Conservation (phyloP, 441 rosid genomes). For the Adansonia rubrostipa region DNA sequence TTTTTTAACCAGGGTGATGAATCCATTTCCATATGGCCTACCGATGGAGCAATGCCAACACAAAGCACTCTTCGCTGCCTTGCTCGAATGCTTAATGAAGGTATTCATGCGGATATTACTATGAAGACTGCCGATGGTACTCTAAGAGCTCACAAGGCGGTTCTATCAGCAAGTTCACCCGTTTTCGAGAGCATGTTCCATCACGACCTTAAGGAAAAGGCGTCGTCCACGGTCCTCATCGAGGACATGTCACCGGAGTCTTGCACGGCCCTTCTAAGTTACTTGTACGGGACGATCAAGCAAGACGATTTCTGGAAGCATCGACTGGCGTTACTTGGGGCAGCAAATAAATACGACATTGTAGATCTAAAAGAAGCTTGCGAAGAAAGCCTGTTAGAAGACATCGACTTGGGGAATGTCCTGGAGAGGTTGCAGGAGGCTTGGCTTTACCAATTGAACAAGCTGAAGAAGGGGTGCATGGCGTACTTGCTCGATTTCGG, state of each 20-base stretch:
- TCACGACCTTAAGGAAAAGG: slow-evolving; percentile 85
- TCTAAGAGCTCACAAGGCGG: slow-evolving; percentile 56
- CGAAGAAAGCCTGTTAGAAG: slow-evolving; percentile 86
- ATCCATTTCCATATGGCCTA: slow-evolving; percentile 69
- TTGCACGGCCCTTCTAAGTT: slow-evolving; percentile 72
- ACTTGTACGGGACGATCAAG: slow-evolving; percentile 77
- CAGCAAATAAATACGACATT: slow-evolving; percentile 85
- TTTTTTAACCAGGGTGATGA: slow-evolving; percentile 59
- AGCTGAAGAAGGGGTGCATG: slow-evolving; percentile 84
- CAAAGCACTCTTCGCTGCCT: slow-evolving; percentile 50
- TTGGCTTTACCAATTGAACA: slow-evolving; percentile 84
- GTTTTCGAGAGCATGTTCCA: slow-evolving; percentile 88
- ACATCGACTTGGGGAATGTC: slow-evolving; percentile 74
- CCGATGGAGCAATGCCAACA: slow-evolving; percentile 61
- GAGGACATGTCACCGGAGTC: slow-evolving; percentile 82
- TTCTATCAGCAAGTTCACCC: slow-evolving; percentile 82
- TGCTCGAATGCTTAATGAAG: background rate
- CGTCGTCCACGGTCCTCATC: slow-evolving; percentile 74
- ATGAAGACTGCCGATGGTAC: too few species aligned
- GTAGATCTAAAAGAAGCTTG: slow-evolving; percentile 71
- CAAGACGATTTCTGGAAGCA: slow-evolving; percentile 90
- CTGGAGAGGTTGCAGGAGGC: slow-evolving; percentile 90
- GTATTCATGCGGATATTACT: background rate
- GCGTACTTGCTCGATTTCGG: slow-evolving; percentile 82
- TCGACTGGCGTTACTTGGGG: slow-evolving; percentile 70